Evolutionary conservation across 208 protist species (phyloP).

Genomic region (Leishmania guyanensis): DNA sequence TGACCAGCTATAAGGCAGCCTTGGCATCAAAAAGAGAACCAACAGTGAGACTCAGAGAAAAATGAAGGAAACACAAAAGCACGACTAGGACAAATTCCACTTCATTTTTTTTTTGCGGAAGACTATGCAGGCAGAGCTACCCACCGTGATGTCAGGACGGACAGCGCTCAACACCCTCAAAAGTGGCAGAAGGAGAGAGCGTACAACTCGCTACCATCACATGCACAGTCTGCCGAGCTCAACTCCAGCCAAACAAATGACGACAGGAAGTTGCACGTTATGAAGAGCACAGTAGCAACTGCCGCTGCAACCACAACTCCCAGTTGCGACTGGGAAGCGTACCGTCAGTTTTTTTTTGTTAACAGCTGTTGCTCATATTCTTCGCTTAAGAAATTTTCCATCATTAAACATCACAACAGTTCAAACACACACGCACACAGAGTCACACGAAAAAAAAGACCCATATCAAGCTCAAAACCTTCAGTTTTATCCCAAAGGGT

Average conservation of each 20-base stretch:
- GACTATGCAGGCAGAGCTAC: background rate
- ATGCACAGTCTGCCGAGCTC: background rate
- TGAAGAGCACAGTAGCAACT: background rate
- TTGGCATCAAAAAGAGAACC: background rate
- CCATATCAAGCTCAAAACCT: background rate
- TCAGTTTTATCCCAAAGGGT: background rate
- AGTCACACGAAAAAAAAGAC: slow-evolving; percentile 4
- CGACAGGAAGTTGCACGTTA: background rate
- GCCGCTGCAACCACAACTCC: background rate
- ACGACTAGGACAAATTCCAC: background rate
- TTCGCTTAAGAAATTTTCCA: background rate
- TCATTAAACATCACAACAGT: background rate
- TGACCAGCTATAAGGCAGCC: background rate
- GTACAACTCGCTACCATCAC: background rate
- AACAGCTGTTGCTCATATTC: background rate
- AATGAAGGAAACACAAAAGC: background rate
- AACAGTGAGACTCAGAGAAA: background rate
- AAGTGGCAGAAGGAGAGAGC: background rate
- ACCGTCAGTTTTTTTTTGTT: background rate
- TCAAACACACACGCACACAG: background rate
- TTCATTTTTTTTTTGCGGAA: background rate
- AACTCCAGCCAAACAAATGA: background rate
- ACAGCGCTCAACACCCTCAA: background rate
- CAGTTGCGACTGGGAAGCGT: background rate
- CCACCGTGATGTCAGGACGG: too few relatives aligned